Evolutionary conservation across 1,284 basidiomycete genomes (phyloP), one percentile per base, ranked within the genome.

Genomic region (Ceratobasidium sp.): DNA sequence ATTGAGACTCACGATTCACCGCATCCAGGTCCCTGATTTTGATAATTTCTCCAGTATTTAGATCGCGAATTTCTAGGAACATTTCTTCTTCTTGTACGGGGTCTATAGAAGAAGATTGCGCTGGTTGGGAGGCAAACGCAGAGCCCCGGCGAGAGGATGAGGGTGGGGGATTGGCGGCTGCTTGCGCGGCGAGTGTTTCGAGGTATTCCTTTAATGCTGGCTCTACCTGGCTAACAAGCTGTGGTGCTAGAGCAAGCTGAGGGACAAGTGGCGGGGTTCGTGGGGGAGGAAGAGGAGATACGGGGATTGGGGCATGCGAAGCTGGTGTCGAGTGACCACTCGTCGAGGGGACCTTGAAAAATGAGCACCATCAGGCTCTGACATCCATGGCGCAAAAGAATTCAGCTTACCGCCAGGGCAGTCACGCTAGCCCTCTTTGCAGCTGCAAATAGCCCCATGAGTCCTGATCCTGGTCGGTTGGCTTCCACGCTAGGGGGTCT

Each of bases 1-100:
- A 64, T 64, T 64, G 60, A 52, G 60, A 64, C 60, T 64, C n/a
- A 64, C 60, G 60, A 50, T 64, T 64, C 60, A 52, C 60, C 45
- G 49, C 34, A 27, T 58, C 56, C 40, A 43, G 40, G 40, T 29
- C 29, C 47, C 25, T 31, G 34, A 52, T 27, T 17, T 6, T 34
- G 17, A 50, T 40, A 8, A 52, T 34, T 27, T 49, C 17, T n/a
- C 34, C 60, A 27, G 60, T 38, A 53, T 52, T 38, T 25, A 64
- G 60, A 47, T 64, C 60, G 3, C 49, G 45, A 22, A 64, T 64
- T 49, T 50, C 60, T 12, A 64, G 42, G n/a, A 64, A 5, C 17
- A 52, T 64, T 8, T 64, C 47, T 52, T 64, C 56, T 4, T 64
- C 60, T 40, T 64, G 47, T n/a, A 22, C 32, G 8, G 34, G 34